A percentile compares a stretch with the other conserved stretches of the same genome.
These are phyloP conservation scores for Botrytis porri DNA, from an alignment of 2,329 filamentous ascomycete genomes.

Conservation along the genomic window DNA sequence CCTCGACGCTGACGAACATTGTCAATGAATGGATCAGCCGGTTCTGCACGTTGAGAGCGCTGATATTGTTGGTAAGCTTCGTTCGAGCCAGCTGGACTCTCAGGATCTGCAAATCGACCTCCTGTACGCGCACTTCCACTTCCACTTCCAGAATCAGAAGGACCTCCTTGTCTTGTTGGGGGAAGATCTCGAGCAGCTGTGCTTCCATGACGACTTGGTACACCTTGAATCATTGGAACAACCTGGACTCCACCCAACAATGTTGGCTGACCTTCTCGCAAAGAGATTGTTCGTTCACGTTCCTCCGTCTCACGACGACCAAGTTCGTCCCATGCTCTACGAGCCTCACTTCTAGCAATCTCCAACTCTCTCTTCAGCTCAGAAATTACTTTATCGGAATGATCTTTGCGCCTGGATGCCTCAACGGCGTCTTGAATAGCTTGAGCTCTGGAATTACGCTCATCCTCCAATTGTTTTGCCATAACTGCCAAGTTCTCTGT, in stretches of 20 bases:
- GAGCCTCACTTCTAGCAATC: constrained; percentile 94
- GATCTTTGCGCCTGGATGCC: constrained; percentile 64
- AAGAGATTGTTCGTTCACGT: constrained; percentile 77
- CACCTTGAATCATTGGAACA: constrained; percentile 80
- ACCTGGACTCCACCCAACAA: constrained; percentile 92
- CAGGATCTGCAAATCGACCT: constrained; percentile 27
- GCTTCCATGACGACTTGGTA: constrained; percentile 54
- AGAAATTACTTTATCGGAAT: constrained; percentile 71
- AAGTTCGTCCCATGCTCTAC: constrained; percentile 94
- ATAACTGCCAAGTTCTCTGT: constrained; percentile 80
- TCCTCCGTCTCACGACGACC: constrained; percentile 91
- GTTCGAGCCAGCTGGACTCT: constrained; percentile 24
- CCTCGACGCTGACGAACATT: constrained; percentile 33
- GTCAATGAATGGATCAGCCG: constrained; percentile 63
- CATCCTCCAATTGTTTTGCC: constrained; percentile 70
- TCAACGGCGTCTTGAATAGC: constrained; percentile 64
- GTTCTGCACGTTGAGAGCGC: constrained; percentile 49
- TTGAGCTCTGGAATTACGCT: constrained; percentile 67
- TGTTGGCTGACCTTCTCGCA: constrained; percentile 84
- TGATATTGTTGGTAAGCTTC: constrained; percentile 33
- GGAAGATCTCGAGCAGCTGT: constrained; percentile 42
- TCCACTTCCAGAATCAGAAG: constrained; percentile 38
- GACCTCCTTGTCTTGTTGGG: constrained; percentile 46
- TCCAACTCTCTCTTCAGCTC: constrained; percentile 91
- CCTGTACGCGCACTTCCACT: constrained; percentile 25